Percentiles rank a stretch among this genome's conserved stretches.
phyloP scores from a whole-genome alignment of 2,329 filamentous ascomycete genomes.

The Falciphora oryzae region DNA sequence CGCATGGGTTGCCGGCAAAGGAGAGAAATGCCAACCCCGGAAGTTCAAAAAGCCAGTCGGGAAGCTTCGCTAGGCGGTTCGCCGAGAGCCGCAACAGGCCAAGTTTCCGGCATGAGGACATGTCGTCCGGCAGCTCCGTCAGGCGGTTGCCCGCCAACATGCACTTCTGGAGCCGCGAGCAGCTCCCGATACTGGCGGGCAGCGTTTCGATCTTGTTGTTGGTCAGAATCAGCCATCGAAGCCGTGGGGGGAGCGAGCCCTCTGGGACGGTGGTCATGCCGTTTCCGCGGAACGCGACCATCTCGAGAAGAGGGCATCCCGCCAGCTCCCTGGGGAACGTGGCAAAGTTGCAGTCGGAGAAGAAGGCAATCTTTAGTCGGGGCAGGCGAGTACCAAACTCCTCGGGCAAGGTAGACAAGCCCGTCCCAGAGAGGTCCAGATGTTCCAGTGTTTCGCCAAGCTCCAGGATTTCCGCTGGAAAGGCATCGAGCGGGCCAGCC shows the following conservation, averaged over 20 bases:
- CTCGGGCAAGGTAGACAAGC: conserved; percentile 33
- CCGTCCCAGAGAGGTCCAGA: conserved; percentile 42
- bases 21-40: conserved; percentile 41
- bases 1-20: conserved; percentile 42
- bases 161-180: conserved; percentile 38
- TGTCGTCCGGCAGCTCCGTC: conserved; percentile 31
- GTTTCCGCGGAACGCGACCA: conserved; percentile 43
- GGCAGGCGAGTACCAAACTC: conserved; percentile 31
- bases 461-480: conserved; percentile 36
- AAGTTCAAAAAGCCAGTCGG: conserved; percentile 37
- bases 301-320: conserved; percentile 38
- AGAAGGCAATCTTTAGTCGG: conserved; percentile 39
- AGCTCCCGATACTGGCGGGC: conserved; percentile 36
- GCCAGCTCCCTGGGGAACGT: conserved; percentile 36
- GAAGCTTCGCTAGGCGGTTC: conserved; percentile 33
- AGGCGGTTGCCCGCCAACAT: conserved; percentile 44
- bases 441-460: conserved; percentile 36
- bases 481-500: conserved; percentile 24
- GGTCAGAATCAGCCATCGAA: conserved; percentile 44
- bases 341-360: conserved; percentile 39
- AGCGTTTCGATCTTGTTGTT: conserved; percentile 35
- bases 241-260: conserved; percentile 31
- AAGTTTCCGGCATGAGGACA: conserved; percentile 38
- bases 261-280: conserved; percentile 36
- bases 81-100: conserved; percentile 37